Conservation (phyloP, 2,329 filamentous ascomycete species). For the Fusarium penzigii region DNA sequence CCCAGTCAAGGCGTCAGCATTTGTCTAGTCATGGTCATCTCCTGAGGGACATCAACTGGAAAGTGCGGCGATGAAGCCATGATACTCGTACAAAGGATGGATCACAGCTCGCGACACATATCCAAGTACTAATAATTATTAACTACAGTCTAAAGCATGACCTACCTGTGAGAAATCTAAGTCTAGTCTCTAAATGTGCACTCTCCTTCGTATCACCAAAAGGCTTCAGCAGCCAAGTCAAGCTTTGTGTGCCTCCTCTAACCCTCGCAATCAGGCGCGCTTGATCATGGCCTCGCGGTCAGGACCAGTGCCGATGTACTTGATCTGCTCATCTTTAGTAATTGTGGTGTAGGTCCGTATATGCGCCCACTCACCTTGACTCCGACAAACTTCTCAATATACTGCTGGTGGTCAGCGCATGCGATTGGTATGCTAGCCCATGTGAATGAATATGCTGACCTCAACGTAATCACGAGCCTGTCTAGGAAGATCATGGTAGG, state of each 20-base stretch:
- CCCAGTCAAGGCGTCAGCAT: slow-evolving; percentile 4
- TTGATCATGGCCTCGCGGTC: slow-evolving; percentile 64
- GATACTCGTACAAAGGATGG: not conserved
- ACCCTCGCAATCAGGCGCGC: slow-evolving; percentile 22
- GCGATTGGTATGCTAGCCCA: slow-evolving; percentile 12
- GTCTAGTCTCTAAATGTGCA: slow-evolving; percentile 14
- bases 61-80: not conserved
- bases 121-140: slow-evolving; percentile 8
- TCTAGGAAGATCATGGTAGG: slow-evolving; percentile 63
- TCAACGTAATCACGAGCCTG: slow-evolving; percentile 67
- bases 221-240: slow-evolving; percentile 10
- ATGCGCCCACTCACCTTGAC: slow-evolving; percentile 44
- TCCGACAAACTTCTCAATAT: slow-evolving; percentile 66
- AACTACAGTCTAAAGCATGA: slow-evolving; percentile 13
- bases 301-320: slow-evolving; percentile 68
- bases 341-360: slow-evolving; percentile 10
- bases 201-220: slow-evolving; percentile 11
- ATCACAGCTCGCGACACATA: slow-evolving; percentile 5
- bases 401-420: slow-evolving; percentile 35
- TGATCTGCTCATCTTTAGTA: slow-evolving; percentile 39
- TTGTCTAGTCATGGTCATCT: slow-evolving; percentile 2
- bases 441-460: slow-evolving; percentile 26
- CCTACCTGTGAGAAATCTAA: slow-evolving; percentile 6
- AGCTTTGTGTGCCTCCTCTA: slow-evolving; percentile 9
- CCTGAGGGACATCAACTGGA: slow-evolving; percentile 5